Evolutionary conservation across 2,329 filamentous ascomycete genomes (phyloP).

Genomic region (Fusarium compactum): DNA sequence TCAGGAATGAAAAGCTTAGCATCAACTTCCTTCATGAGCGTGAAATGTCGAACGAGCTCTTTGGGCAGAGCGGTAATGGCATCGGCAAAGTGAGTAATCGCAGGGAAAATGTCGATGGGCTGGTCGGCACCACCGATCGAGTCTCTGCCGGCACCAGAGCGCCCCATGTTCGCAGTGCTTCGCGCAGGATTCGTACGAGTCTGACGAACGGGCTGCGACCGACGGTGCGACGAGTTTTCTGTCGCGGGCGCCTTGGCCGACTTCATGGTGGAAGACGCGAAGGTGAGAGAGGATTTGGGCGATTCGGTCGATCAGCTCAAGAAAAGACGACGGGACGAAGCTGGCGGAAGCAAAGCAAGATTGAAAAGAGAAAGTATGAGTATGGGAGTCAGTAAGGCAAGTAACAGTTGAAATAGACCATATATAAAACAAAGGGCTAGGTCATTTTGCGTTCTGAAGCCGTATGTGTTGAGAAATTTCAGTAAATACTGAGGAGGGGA

Average conservation of each 20-base stretch:
- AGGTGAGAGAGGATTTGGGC: conserved; percentile 32
- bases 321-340: conserved; percentile 37
- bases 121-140: conserved; percentile 64
- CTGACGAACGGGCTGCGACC: conserved; percentile 74
- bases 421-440: conserved; percentile 37
- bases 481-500: conserved; percentile 40
- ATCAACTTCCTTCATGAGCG: conserved; percentile 95
- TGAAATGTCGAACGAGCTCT: conserved; percentile 95
- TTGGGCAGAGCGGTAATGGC: conserved; percentile 91
- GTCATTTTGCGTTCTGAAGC: conserved; percentile 43
- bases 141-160: conserved; percentile 59
- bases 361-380: conserved; percentile 27
- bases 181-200: conserved; percentile 73
- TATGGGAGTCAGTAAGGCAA: conserved; percentile 19
- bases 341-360: conserved; percentile 35
- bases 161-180: conserved; percentile 62
- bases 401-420: conserved; percentile 41
- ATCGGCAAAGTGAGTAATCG: conserved; percentile 84
- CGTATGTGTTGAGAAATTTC: conserved; percentile 30
- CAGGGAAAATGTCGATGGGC: conserved; percentile 75
- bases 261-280: conserved; percentile 61
- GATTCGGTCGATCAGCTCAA: conserved; percentile 41
- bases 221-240: conserved; percentile 63
- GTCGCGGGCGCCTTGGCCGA: conserved; percentile 62
- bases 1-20: conserved; percentile 94